Base-by-base conservation (phyloP, 352 stramenopile species). In the Blastocystis sp. region DNA sequence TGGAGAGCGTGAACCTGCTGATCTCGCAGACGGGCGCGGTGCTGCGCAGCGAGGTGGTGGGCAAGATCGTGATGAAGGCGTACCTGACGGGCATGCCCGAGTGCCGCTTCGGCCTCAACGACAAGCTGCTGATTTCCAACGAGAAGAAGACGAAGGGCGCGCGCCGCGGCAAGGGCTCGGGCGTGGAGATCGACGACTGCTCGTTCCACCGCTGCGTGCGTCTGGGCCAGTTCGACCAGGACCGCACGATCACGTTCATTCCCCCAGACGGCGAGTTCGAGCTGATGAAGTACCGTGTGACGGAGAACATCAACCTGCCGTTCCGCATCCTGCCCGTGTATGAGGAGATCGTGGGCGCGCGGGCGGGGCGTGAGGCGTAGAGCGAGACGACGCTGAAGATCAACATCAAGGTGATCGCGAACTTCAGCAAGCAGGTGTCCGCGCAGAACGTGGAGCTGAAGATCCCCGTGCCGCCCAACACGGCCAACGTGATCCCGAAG, bases 91-190 rank as follows among this genome's bases (percentile, higher is more conserved):
- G 96, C 40, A 98, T 98, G 96, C 96, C 96, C 21, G 96, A 99
- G 91, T 98, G 96, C 92, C 98, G 98, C 90, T 96, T 99, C 89
- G 96, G 95, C 34, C 91, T 99, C 21, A 99, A 99, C 89, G 96
- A 99, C 92, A 98, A 98, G 90, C 91, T 98, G 62, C 96, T 96
- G 41, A 98, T 99, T 93, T 94, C 97, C 70, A 97, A 97, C 88
- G 95, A 98, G 67, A 90, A 89, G 65, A 86, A 90, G 4, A 64
- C 91, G 17, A 94, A 93, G 78, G 92, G 93, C 34, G 91, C 91
- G 0, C 84, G 60, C 45, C 90, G 82, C 66, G 86, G 90, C 53
- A 94, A 93, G 77, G 88, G 89, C 40, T 61, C 76, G 34, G 91
- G 90, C 43, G 93, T 95, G 17, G 93, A 97, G 91, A 98, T 99